phyloP scores from a whole-genome alignment of 2,329 filamentous ascomycete genomes.

The Hirsutella rhossiliensis region DNA sequence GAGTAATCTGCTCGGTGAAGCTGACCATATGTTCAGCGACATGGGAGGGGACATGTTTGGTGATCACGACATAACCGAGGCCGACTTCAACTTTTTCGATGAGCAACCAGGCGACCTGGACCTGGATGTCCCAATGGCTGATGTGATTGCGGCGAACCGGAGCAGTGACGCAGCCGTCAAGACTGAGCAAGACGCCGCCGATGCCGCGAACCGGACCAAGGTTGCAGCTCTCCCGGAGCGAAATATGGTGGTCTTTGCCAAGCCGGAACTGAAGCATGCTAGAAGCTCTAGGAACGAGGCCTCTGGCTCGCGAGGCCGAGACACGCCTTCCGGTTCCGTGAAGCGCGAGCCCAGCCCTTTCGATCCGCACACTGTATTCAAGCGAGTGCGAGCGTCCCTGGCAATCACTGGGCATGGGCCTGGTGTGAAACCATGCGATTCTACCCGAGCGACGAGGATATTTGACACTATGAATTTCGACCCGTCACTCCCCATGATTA shows the following conservation, averaged over 20 bases:
- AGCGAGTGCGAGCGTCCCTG: constrained; percentile 40
- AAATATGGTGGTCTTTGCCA: constrained; percentile 36
- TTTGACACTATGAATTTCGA: constrained; percentile 45
- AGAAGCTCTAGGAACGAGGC: constrained; percentile 39
- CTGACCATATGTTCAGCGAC: constrained; percentile 55
- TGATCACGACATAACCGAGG: constrained; percentile 67
- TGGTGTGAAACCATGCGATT: constrained; percentile 9
- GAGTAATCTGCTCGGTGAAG: constrained; percentile 30
- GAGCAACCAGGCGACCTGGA: constrained; percentile 36
- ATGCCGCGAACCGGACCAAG: constrained; percentile 5
- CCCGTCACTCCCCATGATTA: constrained; percentile 37
- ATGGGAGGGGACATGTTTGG: constrained; percentile 59
- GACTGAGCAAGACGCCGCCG: constrained; percentile 7
- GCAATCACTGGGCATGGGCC: constrained; percentile 8
- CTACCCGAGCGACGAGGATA: constrained; percentile 28
- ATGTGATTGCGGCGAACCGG: constrained; percentile 7
- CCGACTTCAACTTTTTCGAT: constrained; percentile 77
- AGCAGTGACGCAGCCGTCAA: constrained; percentile 5
- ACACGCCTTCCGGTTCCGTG: constrained; percentile 16
- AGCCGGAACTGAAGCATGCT: constrained; percentile 46
- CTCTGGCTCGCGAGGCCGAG: constrained; percentile 15
- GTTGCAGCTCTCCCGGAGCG: constrained; percentile 8
- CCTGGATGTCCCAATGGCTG: constrained; percentile 20
- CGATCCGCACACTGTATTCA: constrained; percentile 45
- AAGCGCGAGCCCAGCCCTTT: constrained; percentile 47